phyloP scores from a whole-genome alignment of 495 filamentous ascomycete species.

The Astrocystis sublimbata region DNA sequence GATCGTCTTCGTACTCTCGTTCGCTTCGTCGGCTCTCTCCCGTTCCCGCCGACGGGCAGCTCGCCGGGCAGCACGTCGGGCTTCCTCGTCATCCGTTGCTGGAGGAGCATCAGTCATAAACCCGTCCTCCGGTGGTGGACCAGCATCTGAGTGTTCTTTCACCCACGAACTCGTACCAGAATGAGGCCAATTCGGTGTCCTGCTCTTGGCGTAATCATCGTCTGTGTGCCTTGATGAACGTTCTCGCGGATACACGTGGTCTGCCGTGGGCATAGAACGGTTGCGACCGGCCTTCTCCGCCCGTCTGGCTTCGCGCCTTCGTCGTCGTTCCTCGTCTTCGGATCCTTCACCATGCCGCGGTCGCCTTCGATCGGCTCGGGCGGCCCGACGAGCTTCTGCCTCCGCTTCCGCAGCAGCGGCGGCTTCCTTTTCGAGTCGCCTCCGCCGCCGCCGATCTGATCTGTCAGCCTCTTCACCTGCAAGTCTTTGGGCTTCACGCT shows the following conservation, averaged over 20 bases:
- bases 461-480: conserved; percentile 44
- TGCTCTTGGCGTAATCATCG: conserved; percentile 34
- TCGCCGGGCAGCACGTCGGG: conserved; percentile 46
- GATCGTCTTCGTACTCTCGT: conserved; percentile 45
- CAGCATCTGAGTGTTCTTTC: conserved; percentile 60
- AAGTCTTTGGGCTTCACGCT: conserved; percentile 43
- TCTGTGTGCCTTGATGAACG: conserved; percentile 37
- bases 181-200: conserved; percentile 50
- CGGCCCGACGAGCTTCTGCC: conserved; percentile 48
- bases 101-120: conserved; percentile 29
- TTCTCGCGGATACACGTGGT: conserved; percentile 48
- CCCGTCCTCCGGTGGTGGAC: conserved; percentile 48
- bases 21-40: conserved; percentile 45
- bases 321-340: conserved; percentile 52
- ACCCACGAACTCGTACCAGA: conserved; percentile 61
- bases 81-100: conserved; percentile 45
- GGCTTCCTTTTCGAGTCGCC: conserved; percentile 39
- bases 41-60: conserved; percentile 41
- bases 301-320: conserved; percentile 49
- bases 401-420: conserved; percentile 34
- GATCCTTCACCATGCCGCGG: conserved; percentile 28
- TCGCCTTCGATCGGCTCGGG: conserved; percentile 40
- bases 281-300: conserved; percentile 40
- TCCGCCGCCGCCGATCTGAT: conserved; percentile 45
- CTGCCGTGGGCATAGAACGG: conserved; percentile 39